These are phyloP conservation scores for Mycotypha africana DNA, from an alignment of 371 early-diverging fungal species.

Conservation along the genomic window DNA sequence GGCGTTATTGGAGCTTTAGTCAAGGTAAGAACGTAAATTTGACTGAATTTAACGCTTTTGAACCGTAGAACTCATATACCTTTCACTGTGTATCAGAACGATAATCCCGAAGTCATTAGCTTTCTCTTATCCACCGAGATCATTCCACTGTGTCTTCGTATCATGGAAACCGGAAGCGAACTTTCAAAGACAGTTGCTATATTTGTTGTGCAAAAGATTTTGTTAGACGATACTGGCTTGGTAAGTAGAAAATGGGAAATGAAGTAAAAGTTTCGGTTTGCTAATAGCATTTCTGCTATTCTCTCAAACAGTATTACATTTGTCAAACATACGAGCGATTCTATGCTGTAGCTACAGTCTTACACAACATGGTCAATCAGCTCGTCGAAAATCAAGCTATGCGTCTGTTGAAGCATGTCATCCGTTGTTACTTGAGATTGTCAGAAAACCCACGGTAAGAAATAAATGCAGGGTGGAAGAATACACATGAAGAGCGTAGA, in stretches of 20 bases:
- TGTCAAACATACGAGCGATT: conserved; percentile 98
- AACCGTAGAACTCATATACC: background rate
- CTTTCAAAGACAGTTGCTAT: conserved; percentile 98
- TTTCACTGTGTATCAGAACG: too few relatives aligned
- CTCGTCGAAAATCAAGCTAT: conserved; percentile 82
- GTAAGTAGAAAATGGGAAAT: conserved; percentile 36
- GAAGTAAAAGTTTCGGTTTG: too few relatives aligned
- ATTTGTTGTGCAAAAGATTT: conserved; percentile 96
- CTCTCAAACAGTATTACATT: conserved; percentile 66
- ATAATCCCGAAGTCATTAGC: conserved; percentile 91
- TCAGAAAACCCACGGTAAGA: conserved; percentile 82
- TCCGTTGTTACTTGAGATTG: conserved; percentile 92
- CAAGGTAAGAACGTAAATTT: too few relatives aligned
- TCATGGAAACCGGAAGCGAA: conserved; percentile 97
- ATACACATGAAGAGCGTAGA: too few relatives aligned
- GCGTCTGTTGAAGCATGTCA: conserved; percentile 90
- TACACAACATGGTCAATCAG: conserved; percentile 93
- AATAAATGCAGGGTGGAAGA: background rate
- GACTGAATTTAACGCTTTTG: too few relatives aligned
- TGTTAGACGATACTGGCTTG: conserved; percentile 93
- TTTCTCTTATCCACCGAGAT: conserved; percentile 97
- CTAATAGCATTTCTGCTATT: background rate
- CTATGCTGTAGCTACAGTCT: conserved; percentile 92
- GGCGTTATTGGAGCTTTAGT: conserved; percentile 97
- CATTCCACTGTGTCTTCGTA: conserved; percentile 95